phyloP scores from a whole-genome alignment of 805 yeast species.

The Lachancea quebecensis region DNA sequence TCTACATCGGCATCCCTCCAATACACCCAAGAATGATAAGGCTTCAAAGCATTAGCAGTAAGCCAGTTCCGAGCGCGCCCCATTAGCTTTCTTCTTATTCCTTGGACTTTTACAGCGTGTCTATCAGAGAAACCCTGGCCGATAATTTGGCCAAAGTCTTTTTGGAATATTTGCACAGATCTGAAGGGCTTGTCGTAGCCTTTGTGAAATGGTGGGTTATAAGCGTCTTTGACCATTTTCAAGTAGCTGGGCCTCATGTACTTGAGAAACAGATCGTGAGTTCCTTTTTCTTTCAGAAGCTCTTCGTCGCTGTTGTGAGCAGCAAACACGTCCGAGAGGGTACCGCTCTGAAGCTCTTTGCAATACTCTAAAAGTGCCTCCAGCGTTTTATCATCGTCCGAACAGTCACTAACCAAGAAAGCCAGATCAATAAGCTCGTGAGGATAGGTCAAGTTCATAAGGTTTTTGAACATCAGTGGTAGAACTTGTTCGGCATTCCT shows the following conservation, averaged over 20 bases:
- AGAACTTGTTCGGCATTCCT: slow-evolving; percentile 72
- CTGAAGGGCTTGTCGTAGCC: slow-evolving; percentile 66
- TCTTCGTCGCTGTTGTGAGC: slow-evolving; percentile 35
- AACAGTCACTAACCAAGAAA: slow-evolving; percentile 74
- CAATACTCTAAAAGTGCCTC: slow-evolving; percentile 60
- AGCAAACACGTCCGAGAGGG: slow-evolving; percentile 39
- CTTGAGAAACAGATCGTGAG: slow-evolving; percentile 54
- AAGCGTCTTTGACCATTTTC: slow-evolving; percentile 50
- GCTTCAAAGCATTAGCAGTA: slow-evolving; percentile 62
- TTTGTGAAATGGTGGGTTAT: slow-evolving; percentile 57
- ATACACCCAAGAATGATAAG: slow-evolving; percentile 85
- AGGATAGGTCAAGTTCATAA: slow-evolving; percentile 81
- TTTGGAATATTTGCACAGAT: slow-evolving; percentile 69
- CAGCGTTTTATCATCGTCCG: slow-evolving; percentile 56
- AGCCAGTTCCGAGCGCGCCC: slow-evolving; percentile 85
- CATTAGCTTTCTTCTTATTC: slow-evolving; percentile 76
- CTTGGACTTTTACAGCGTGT: slow-evolving; percentile 81
- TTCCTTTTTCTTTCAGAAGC: slow-evolving; percentile 39
- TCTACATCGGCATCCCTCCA: slow-evolving; percentile 89
- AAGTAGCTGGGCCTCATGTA: slow-evolving; percentile 66
- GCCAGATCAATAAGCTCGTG: slow-evolving; percentile 75
- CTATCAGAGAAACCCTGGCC: slow-evolving; percentile 83
- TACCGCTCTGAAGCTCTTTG: slow-evolving; percentile 64
- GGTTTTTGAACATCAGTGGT: slow-evolving; percentile 75
- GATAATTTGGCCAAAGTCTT: slow-evolving; percentile 76